Base-by-base conservation (phyloP, 2,329 filamentous ascomycete species). In the Aspergillus glaucus region DNA sequence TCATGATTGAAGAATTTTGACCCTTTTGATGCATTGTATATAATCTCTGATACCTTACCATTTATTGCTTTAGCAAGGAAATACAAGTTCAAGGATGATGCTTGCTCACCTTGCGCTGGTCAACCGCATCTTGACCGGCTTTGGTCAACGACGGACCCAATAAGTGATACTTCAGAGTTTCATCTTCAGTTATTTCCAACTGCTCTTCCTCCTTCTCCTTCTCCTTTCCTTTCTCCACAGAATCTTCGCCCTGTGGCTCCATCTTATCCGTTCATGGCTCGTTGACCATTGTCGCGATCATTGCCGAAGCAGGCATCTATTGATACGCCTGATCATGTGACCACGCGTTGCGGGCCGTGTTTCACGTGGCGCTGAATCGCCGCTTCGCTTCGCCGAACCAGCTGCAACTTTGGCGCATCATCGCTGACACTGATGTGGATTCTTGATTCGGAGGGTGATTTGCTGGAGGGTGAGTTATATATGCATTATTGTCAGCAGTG, bases 1-100 rank as follows among this genome's bases (percentile, higher is more conserved):
- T 98, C 93, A 51, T 91, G 88, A 58, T 86, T 88, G 78, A 97
- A 98, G 73, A 86, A 98, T 66, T 95, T 96, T 57, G 89, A 95
- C 43, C 93, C 93, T 65, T 94, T 96, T 14, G 90, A 96, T 9
- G 91, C 90, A 67, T 95, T 89, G 72, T 96, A 97, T 51, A 98
- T 98, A 58, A 97, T 85, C 60, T 97, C 91, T 2, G 91, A 94
- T 44, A 98, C 90, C 83, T 86, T 43, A 10, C 24, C n/a, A 19
- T 15, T 14, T 24, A 21, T n/a, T 9, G 3, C 43, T 21, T 51
- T 48, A 56, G 37, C 14, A 49, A 46, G 17, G 6, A 22, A 34
- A 4, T 30, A 12, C 26, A 30, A 4, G 26, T 30, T 30, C 32
- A 30, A 30, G n/a, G 41, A 42, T 7, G 22, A 19, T 45, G n/a